A percentile compares a stretch with the other conserved stretches of the same genome.
Evolutionary conservation across 78 protist genomes (phyloP).

Genomic region (Acrasis kona): DNA sequence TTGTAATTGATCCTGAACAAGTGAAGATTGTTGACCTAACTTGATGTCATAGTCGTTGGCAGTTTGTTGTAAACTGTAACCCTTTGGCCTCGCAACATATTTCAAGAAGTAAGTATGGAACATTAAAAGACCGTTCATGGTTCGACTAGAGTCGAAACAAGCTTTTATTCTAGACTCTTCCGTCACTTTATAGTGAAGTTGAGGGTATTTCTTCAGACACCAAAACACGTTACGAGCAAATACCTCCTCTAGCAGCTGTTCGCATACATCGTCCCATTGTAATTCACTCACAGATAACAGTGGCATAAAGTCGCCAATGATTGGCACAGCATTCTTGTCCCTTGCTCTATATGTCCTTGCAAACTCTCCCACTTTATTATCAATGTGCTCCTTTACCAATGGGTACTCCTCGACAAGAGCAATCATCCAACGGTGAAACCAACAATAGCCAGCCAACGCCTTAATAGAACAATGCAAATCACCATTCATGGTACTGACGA

Average conservation of each 20-base stretch:
- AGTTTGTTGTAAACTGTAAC: background rate
- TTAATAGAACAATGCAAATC: background rate
- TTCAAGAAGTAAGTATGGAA: background rate
- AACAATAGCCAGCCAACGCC: background rate
- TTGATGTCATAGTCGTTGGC: background rate
- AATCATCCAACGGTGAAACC: background rate
- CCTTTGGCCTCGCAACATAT: background rate
- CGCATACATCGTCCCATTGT: background rate
- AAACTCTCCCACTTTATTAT: background rate
- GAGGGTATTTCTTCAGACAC: background rate
- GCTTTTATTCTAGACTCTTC: background rate
- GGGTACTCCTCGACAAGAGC: background rate
- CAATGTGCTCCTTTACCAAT: background rate
- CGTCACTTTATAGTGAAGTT: background rate
- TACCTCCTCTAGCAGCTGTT: background rate
- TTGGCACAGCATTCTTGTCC: background rate
- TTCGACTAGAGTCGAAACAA: background rate
- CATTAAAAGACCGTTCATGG: background rate
- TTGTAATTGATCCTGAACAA: background rate
- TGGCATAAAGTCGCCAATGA: background rate
- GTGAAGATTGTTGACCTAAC: background rate
- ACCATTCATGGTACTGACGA: background rate
- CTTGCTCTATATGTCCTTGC: background rate
- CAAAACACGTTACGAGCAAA: background rate
- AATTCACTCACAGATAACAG: background rate